Base-by-base conservation (phyloP, 495 filamentous ascomycete genomes). In the Pseudevernia furfuracea region DNA sequence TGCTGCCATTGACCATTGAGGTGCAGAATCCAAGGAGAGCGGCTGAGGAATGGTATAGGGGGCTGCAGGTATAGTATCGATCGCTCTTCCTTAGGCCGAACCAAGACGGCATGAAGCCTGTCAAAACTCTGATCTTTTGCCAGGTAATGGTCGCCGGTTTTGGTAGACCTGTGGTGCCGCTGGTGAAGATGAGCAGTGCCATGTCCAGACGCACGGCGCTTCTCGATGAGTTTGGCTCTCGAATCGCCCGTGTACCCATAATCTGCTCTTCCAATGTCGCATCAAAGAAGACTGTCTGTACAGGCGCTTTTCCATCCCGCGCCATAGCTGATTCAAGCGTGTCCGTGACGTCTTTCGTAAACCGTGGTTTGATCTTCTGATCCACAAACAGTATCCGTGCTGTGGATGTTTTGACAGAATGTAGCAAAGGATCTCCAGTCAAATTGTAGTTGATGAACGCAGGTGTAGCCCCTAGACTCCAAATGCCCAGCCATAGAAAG, bases 361-460 rank as follows among this genome's bases (percentile, higher is more conserved):
- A 82, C 19, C 76, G 74, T 34, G 72, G 66, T n/a, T 74, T 79
- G 21, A 94, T 77, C 34, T 89, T 82, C 6, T 82, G 81, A 70
- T 97, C 92, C 2, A 96, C 83, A 6, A 98, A 63, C 28, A 96
- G 67, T 5, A 97, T 72, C 17, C 83, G 78, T 4, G 91, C 78
- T 0, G 83, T 86, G 0, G 89, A 89, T 12, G 84, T 82, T 60
- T 80, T 85, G 19, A 97, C 79, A 59, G 89, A 93, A 73, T 98
- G 93, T 36, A 86, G 72, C 64, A 98, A 76, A 3, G 92, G 81
- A 36, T 89, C 84, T 17, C 87, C 88, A 3, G 80, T 79, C 53
- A 97, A 73, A 69, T 97, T 97, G 74, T 94, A 96, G 73, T 98
- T 98, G 76, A 98, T 89, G 65, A 95, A 89, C 0, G 93, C 94